Conservation (phyloP, 2,329 filamentous ascomycete species). For the Coniella vitis region DNA sequence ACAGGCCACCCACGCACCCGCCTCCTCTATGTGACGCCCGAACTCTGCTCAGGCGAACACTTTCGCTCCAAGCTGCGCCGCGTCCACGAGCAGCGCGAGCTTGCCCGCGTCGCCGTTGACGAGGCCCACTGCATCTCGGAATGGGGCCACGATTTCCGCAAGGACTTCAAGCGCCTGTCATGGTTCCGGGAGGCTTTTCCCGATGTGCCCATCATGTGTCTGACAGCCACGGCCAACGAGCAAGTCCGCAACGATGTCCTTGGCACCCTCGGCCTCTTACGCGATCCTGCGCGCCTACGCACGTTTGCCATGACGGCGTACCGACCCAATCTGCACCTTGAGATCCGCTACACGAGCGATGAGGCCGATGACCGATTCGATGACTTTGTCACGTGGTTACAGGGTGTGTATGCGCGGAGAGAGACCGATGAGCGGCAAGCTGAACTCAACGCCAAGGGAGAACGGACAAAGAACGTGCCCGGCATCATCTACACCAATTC, state of each 20-base stretch:
- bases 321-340: constrained; percentile 81
- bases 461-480: constrained; percentile 57
- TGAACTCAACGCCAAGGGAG: constrained; percentile 48
- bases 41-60: constrained; percentile 69
- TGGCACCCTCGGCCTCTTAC: constrained; percentile 61
- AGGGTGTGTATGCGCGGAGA: constrained; percentile 63
- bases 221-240: constrained; percentile 84
- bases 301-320: constrained; percentile 79
- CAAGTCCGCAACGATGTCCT: constrained; percentile 80
- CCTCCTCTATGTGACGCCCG: constrained; percentile 88
- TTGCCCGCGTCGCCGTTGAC: constrained; percentile 84
- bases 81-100: constrained; percentile 72
- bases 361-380: constrained; percentile 64
- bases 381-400: constrained; percentile 72
- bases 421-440: constrained; percentile 48
- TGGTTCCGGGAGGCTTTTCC: constrained; percentile 82
- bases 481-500: constrained; percentile 78
- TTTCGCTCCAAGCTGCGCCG: constrained; percentile 70
- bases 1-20: constrained; percentile 79
- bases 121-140: constrained; percentile 97
- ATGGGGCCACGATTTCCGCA: constrained; percentile 98
- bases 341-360: constrained; percentile 76
- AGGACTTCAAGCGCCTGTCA: constrained; percentile 76
- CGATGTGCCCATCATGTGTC: constrained; percentile 81
- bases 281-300: constrained; percentile 51